Evolutionary conservation across 148 eudicot species (phyloP).

Genomic region (Mesembryanthemum crystallinum): DNA sequence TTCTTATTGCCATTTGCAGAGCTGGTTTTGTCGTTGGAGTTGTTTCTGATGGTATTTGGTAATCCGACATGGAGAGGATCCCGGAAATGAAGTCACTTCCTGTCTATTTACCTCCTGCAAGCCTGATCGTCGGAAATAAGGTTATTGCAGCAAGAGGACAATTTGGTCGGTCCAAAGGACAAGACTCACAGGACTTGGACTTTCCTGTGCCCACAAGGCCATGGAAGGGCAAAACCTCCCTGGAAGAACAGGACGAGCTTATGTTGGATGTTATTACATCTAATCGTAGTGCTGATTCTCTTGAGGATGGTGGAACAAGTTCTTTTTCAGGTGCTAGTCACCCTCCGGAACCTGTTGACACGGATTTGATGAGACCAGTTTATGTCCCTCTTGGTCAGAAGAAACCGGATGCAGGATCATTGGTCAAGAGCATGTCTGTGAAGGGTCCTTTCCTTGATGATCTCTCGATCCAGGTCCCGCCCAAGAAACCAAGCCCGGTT

Average conservation of each 20-base stretch:
- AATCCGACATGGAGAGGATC: conserved; percentile 55
- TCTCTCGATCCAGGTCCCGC: conserved; percentile 47
- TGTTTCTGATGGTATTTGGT: conserved; percentile 34
- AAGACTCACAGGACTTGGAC: conserved; percentile 34
- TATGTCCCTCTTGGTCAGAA: conserved; percentile 63
- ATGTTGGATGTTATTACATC: conserved; percentile 49
- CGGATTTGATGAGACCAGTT: conserved; percentile 64
- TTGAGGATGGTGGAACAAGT: conserved; percentile 48
- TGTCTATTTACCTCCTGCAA: conserved; percentile 33
- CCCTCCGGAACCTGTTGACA: conserved; percentile 77
- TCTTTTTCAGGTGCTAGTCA: conserved; percentile 79
- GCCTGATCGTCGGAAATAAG: conserved; percentile 35
- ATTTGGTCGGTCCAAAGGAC: conserved; percentile 30
- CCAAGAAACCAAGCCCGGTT: conserved; percentile 43
- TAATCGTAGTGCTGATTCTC: conserved; percentile 46
- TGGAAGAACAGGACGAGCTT: conserved; percentile 50
- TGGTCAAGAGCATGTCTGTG: conserved; percentile 55
- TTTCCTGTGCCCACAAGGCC: conserved; percentile 39
- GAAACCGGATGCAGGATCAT: conserved; percentile 45
- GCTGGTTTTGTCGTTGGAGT: conserved; percentile 15
- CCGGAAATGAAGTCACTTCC: conserved; percentile 43
- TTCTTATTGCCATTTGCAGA: conserved; percentile 25
- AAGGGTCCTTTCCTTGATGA: conserved; percentile 77
- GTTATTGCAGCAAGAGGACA: conserved; percentile 39
- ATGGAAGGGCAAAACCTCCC: conserved; percentile 56